Evolutionary conservation across 75 land plant genomes (phyloP).

Genomic region (Selaginella moellendorffii): DNA sequence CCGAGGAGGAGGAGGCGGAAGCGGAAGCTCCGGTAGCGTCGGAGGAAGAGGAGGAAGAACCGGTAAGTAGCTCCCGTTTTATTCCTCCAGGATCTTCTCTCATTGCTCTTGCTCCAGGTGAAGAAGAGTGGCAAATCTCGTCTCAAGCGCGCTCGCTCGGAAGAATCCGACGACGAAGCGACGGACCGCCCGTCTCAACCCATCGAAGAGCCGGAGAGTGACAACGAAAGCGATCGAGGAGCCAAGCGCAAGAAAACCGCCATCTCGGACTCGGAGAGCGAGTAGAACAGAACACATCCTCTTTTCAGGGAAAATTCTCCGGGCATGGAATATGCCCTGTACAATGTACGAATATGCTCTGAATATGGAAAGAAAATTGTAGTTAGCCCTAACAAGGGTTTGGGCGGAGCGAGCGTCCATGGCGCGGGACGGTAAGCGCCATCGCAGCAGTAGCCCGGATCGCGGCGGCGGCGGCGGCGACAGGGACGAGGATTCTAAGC

Average conservation of each 20-base stretch:
- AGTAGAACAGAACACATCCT: background rate
- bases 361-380: background rate
- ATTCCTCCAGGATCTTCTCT: background rate
- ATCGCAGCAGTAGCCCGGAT: background rate
- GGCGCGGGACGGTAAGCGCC: background rate
- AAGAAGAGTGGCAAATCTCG: background rate
- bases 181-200: background rate
- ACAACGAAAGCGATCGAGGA: background rate
- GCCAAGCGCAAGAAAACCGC: background rate
- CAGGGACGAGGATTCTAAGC: too few species aligned
- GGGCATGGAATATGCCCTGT: too few species aligned
- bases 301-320: too few species aligned
- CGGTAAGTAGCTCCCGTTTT: background rate
- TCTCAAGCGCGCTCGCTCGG: background rate
- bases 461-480: background rate
- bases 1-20: constrained; percentile 30
- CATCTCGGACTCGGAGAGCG: background rate
- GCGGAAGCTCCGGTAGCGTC: background rate
- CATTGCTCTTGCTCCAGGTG: background rate
- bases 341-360: too few species aligned
- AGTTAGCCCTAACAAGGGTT: background rate
- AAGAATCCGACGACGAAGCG: background rate
- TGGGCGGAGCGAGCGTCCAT: too few species aligned
- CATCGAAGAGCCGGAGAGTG: background rate
- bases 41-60: background rate